A percentile compares a stretch with the other conserved stretches of the same genome.
These are phyloP conservation scores for Phytophthora colocasiae DNA, from an alignment of 352 stramenopile genomes.

Conservation along the genomic window DNA sequence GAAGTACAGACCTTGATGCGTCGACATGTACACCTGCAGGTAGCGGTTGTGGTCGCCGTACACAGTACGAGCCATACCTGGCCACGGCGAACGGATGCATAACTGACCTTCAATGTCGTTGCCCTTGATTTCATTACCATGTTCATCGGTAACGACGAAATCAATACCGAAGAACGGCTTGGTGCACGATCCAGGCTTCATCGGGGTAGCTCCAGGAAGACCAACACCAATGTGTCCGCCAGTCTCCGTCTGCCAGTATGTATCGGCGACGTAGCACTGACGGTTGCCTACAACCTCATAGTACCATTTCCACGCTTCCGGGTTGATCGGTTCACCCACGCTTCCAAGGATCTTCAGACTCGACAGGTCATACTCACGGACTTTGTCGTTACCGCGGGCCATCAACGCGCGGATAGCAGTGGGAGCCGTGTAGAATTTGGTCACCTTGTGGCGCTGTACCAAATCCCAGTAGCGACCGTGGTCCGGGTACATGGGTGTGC, in stretches of 20 bases:
- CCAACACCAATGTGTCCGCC: slow-evolving; percentile 95
- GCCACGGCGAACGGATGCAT: slow-evolving; percentile 95
- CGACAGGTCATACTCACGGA: slow-evolving; percentile 70
- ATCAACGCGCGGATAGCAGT: slow-evolving; percentile 98
- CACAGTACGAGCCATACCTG: slow-evolving; percentile 95
- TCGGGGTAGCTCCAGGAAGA: slow-evolving; percentile 89
- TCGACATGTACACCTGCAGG: slow-evolving; percentile 95
- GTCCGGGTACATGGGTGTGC: slow-evolving; percentile 96
- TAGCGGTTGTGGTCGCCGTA: slow-evolving; percentile 95
- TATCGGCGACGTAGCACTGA: slow-evolving; percentile 95
- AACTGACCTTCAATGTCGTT: slow-evolving; percentile 93
- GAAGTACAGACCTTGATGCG: slow-evolving; percentile 98
- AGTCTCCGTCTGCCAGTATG: slow-evolving; percentile 98
- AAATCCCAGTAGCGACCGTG: slow-evolving; percentile 96
- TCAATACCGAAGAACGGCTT: slow-evolving; percentile 97
- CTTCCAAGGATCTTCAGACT: slow-evolving; percentile 95
- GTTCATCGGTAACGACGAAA: slow-evolving; percentile 77
- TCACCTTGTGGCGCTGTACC: slow-evolving; percentile 97
- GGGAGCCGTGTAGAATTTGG: slow-evolving; percentile 93
- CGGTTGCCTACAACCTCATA: slow-evolving; percentile 90
- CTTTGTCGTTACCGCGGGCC: slow-evolving; percentile 92
- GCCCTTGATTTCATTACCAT: slow-evolving; percentile 89
- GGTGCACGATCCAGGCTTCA: slow-evolving; percentile 93
- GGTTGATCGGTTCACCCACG: slow-evolving; percentile 99
- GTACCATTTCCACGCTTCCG: slow-evolving; percentile 97